A percentile compares a stretch with the other conserved stretches of the same genome.
These are phyloP conservation scores for Tephrocybe rancida DNA, from an alignment of 768 basidiomycete species.

Conservation along the genomic window DNA sequence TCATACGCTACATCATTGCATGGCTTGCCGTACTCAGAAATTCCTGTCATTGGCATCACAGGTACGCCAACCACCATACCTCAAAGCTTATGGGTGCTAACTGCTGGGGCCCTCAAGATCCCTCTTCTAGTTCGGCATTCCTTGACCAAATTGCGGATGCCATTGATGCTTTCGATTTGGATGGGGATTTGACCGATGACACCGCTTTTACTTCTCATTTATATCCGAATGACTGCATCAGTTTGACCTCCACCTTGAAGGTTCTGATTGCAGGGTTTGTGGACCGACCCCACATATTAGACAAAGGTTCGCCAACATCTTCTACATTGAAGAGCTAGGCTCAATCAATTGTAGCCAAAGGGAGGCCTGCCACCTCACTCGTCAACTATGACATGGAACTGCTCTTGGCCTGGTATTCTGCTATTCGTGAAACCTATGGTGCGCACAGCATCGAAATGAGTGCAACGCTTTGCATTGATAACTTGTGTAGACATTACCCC, in stretches of 20 bases:
- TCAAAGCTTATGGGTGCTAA: neutral
- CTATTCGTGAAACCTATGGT: conserved; percentile 41
- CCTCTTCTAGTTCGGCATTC: conserved; percentile 47
- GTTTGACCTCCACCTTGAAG: conserved; percentile 54
- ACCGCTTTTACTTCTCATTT: conserved; percentile 46
- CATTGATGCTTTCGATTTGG: conserved; percentile 30
- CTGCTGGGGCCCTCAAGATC: conserved; percentile 28
- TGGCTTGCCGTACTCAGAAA: conserved; percentile 59
- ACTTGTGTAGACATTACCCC: conserved; percentile 6
- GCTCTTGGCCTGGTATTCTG: conserved; percentile 62
- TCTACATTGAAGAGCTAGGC: neutral
- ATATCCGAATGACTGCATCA: conserved; percentile 60
- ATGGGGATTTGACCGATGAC: conserved; percentile 8
- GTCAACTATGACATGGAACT: conserved; percentile 64
- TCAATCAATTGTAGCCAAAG: conserved; percentile 36
- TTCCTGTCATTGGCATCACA: conserved; percentile 60
- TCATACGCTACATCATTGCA: conserved; percentile 50
- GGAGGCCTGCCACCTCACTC: conserved; percentile 50
- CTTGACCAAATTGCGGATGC: conserved; percentile 43
- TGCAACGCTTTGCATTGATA: neutral
- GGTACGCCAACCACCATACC: conserved; percentile 37
- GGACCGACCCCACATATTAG: conserved; percentile 31
- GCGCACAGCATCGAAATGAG: conserved; percentile 3
- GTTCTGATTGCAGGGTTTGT: conserved; percentile 56
- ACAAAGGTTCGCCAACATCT: conserved; percentile 20